Conservation (phyloP, 768 basidiomycete species). For the Porphyrellus cyaneotinctus region DNA sequence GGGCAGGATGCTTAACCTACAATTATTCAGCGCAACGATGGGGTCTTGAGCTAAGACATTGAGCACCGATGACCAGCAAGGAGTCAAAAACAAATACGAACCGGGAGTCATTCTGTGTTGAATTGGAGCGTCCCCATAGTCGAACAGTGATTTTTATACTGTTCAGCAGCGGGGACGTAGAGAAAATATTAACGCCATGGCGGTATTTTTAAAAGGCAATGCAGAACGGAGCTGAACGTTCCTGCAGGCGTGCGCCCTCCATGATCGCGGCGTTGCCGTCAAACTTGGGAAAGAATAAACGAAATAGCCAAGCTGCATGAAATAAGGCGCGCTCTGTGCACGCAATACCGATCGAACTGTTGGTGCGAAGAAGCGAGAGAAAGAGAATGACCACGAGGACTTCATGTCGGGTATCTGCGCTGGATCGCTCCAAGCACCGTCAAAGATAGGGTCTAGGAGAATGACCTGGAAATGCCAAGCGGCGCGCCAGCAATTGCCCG, state of each 20-base stretch:
- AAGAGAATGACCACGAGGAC: conserved; percentile 29
- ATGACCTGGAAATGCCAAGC: conserved; percentile 21
- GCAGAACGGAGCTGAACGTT: conserved; percentile 25
- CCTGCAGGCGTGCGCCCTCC: conserved; percentile 22
- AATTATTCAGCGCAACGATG: conserved; percentile 39
- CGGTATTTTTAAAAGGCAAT: conserved; percentile 27
- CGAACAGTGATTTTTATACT: conserved; percentile 27
- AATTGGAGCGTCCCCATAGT: conserved; percentile 15
- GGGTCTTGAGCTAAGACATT: conserved; percentile 25
- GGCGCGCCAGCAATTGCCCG: conserved; percentile 16
- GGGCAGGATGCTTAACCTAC: conserved; percentile 24
- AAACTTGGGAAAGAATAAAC: conserved; percentile 25
- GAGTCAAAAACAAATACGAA: conserved; percentile 5
- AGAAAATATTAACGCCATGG: conserved; percentile 19
- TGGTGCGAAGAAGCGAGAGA: conserved; percentile 32
- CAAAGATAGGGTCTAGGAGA: conserved; percentile 21
- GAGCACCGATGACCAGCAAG: conserved; percentile 4
- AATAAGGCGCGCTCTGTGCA: conserved; percentile 30
- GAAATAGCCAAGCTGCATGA: conserved; percentile 29
- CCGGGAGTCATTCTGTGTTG: conserved; percentile 21
- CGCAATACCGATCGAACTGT: conserved; percentile 33
- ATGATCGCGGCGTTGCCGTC: conserved; percentile 29
- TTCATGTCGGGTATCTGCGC: conserved; percentile 38
- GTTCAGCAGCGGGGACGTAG: conserved; percentile 16
- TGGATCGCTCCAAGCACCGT: conserved; percentile 32